Percentiles rank a stretch among this genome's conserved stretches.
Evolutionary conservation across 1,139 yeast genomes (phyloP).

Genomic region (Candida glucosophila): DNA sequence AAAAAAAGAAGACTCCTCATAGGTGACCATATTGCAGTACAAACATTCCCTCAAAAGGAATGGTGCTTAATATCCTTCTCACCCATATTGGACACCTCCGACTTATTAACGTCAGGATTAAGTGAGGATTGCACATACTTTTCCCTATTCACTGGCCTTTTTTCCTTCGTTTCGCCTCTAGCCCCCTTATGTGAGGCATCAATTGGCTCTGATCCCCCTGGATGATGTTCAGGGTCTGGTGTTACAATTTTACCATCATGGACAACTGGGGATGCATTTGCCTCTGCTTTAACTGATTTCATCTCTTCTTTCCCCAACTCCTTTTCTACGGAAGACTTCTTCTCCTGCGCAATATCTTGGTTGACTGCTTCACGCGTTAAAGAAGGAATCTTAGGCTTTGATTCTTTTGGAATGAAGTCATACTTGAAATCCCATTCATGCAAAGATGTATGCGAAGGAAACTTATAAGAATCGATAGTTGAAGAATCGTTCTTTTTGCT

Average conservation of each 20-base stretch:
- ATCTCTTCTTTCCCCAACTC: conserved; percentile 31
- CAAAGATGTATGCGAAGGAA: conserved; percentile 41
- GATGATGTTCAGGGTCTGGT: conserved; percentile 33
- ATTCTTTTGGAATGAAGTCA: conserved; percentile 36
- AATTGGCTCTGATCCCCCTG: conserved; percentile 23
- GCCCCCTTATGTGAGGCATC: conserved; percentile 8
- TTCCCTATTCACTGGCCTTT: conserved; percentile 32
- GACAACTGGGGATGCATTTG: conserved; percentile 32
- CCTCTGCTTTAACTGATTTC: conserved; percentile 37
- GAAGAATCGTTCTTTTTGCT: conserved; percentile 37
- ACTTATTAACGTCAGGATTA: conserved; percentile 34
- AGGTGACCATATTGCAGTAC: too few species aligned
- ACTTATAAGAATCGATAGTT: conserved; percentile 35
- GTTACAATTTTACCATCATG: conserved; percentile 37
- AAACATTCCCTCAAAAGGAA: too few species aligned
- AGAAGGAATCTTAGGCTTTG: conserved; percentile 45
- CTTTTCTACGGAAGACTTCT: conserved; percentile 32
- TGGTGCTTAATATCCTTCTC: conserved; percentile 31
- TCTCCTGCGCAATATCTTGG: conserved; percentile 38
- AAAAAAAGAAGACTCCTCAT: too few species aligned
- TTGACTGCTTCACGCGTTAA: conserved; percentile 42
- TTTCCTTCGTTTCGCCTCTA: conserved; percentile 5
- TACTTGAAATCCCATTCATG: conserved; percentile 46
- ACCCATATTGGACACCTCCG: conserved; percentile 31
- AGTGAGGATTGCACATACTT: conserved; percentile 35